phyloP scores from a whole-genome alignment of 768 basidiomycete genomes.

The Grammothele lineata region DNA sequence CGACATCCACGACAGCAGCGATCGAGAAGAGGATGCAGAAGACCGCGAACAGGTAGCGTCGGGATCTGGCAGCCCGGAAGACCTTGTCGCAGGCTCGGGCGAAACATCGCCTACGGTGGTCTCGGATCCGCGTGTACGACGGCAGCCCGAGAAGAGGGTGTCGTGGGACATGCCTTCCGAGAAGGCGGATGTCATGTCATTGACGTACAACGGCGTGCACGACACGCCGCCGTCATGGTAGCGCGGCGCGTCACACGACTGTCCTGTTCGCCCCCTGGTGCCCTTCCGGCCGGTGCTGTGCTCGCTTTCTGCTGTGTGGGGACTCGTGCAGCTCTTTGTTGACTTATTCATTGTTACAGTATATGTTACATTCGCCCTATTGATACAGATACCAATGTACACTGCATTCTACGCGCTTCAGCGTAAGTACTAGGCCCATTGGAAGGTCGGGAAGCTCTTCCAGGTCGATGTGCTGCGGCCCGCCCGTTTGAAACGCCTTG shows the following conservation, averaged over 20 bases:
- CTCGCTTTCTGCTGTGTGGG: not conserved
- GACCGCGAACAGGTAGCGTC: not conserved
- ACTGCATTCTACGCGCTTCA: too few relatives aligned
- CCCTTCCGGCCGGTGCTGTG: not conserved
- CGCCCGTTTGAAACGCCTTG: too few relatives aligned
- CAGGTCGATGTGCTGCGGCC: too few relatives aligned
- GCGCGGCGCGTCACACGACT: not conserved
- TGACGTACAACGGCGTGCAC: not conserved
- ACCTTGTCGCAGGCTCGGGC: conserved; percentile 3
- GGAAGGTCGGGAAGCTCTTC: too few relatives aligned
- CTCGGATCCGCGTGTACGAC: conserved; percentile 17
- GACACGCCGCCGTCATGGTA: not conserved
- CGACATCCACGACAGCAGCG: conserved; percentile 19
- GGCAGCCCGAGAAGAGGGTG: conserved; percentile 8
- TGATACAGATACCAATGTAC: not conserved
- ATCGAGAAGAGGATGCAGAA: conserved; percentile 11
- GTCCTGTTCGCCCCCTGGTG: too few relatives aligned
- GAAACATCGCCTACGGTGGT: conserved; percentile 24
- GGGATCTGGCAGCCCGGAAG: conserved; percentile 10
- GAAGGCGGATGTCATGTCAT: too few relatives aligned
- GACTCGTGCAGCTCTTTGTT: not conserved
- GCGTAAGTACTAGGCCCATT: too few relatives aligned
- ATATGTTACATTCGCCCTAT: not conserved
- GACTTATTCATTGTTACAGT: not conserved
- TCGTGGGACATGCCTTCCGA: conserved; percentile 15